phyloP scores from a whole-genome alignment of 371 early-diverging fungal genomes.

The Mucor ambiguus region DNA sequence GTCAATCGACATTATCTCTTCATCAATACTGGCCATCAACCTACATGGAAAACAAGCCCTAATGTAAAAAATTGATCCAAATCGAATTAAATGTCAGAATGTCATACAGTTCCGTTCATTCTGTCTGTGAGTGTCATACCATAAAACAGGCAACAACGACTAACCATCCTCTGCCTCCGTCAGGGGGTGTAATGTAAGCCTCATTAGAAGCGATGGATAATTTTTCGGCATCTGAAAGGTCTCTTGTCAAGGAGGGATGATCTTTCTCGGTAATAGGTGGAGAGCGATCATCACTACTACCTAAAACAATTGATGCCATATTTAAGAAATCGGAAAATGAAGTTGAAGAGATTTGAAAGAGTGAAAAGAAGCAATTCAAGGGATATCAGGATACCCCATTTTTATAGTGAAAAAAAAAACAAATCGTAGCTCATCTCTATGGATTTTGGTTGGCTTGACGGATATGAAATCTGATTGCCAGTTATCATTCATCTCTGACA shows the following conservation, averaged over 20 bases:
- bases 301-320: slow-evolving; percentile 6
- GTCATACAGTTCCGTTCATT: background rate
- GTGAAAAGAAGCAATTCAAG: background rate
- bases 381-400: background rate
- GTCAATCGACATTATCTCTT: background rate
- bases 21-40: background rate
- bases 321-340: background rate
- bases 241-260: background rate
- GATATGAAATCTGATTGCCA: background rate
- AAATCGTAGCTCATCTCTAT: background rate
- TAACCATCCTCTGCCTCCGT: slow-evolving; percentile 50
- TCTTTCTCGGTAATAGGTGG: slow-evolving; percentile 1
- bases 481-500: background rate
- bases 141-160: slow-evolving; percentile 49
- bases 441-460: background rate
- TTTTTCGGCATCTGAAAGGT: slow-evolving; percentile 12
- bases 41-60: slow-evolving; percentile 39
- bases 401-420: background rate
- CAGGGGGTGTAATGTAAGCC: slow-evolving; percentile 27
- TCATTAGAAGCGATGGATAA: background rate
- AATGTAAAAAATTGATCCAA: background rate
- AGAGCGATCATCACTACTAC: background rate
- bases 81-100: slow-evolving; percentile 9
- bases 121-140: slow-evolving; percentile 26
- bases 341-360: background rate